These are phyloP conservation scores for Pseudopyricularia cyperi DNA, from an alignment of 2,329 filamentous ascomycete genomes.

Conservation along the genomic window DNA sequence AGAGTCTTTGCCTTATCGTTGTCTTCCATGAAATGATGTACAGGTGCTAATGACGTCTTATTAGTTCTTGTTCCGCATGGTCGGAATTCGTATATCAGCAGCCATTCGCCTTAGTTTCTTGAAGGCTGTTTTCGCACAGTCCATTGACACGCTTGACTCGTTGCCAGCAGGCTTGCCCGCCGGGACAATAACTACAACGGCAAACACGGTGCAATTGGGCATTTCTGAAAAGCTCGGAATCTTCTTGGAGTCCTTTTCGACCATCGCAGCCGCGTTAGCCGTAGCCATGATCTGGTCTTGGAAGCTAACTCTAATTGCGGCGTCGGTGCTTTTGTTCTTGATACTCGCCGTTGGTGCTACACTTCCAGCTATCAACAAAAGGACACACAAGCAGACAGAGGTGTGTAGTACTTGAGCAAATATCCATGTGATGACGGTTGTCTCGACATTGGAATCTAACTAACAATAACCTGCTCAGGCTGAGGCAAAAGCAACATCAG, in stretches of 20 bases:
- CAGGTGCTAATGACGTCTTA: neutral
- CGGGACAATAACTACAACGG: constrained; percentile 48
- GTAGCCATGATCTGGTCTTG: constrained; percentile 46
- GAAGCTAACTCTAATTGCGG: constrained; percentile 45
- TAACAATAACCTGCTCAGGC: constrained; percentile 13
- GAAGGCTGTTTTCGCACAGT: constrained; percentile 47
- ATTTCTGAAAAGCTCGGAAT: constrained; percentile 50
- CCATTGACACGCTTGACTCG: constrained; percentile 54
- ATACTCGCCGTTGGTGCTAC: constrained; percentile 30
- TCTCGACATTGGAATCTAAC: neutral
- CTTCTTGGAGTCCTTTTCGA: constrained; percentile 41
- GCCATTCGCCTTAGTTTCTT: constrained; percentile 53
- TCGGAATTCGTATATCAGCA: constrained; percentile 48
- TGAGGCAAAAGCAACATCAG: constrained; percentile 42
- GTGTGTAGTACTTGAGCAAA: constrained; percentile 7
- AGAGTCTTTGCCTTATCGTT: neutral
- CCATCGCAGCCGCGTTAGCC: constrained; percentile 37
- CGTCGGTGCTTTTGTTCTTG: constrained; percentile 43
- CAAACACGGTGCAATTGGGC: constrained; percentile 51
- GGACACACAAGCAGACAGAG: constrained; percentile 28
- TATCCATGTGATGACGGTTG: constrained; percentile 8
- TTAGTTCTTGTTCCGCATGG: constrained; percentile 47
- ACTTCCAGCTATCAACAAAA: constrained; percentile 43
- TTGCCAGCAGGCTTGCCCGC: constrained; percentile 49
- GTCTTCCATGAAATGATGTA: too few species aligned